Evolutionary conservation across 1,284 basidiomycete genomes (phyloP), one percentile per base, ranked within the genome.

Genomic region (Hymenochaete sp.): DNA sequence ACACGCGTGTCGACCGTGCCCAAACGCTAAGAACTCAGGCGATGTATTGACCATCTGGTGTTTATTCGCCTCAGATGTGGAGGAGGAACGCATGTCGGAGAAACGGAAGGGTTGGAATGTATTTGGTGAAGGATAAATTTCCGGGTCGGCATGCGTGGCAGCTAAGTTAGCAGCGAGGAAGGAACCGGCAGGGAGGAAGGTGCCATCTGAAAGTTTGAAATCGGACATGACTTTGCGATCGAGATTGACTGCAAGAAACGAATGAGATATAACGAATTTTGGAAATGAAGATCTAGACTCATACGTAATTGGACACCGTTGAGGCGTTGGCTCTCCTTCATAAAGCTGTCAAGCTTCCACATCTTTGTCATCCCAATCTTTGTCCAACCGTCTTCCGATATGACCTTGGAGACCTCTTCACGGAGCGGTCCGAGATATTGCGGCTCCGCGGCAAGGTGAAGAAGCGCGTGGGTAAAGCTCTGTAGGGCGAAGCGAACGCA

Each of bases 331-430:
- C 60, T 59, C 52, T 75, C 72, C 37, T 59, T 63, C 21, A 75
- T 21, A 53, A 74, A 71, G 50, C 72, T 75, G 53, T 75, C 72
- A 1, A 72, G 42, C 50, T 65, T 68, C 38, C 53, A 54, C 67
- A 74, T 67, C 40, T 65, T 65, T 28, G 50, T 57, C 32, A 74
- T 47, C 0, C 65, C 60, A 0, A 47, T 53, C 51, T 69, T 72
- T 3, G 68, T 64, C 70, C 72, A 72, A 1, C 71, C 73, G 4
- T 71, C 62, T 24, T 59, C 47, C 0, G 50, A 48, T 2, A 72
- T 49, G 4, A 67, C 53, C 2, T 52, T 33, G 24, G 70, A 64
- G 3, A 68, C 60, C 50, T 75, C 73, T 36, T 70, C 64, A 2
- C 70, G 68, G n/a, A 75, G 55, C 0, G 61, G 59, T 37, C 59